Evolutionary conservation across 2,329 filamentous ascomycete genomes (phyloP).

Genomic region (Scolecobasidium constrictum): DNA sequence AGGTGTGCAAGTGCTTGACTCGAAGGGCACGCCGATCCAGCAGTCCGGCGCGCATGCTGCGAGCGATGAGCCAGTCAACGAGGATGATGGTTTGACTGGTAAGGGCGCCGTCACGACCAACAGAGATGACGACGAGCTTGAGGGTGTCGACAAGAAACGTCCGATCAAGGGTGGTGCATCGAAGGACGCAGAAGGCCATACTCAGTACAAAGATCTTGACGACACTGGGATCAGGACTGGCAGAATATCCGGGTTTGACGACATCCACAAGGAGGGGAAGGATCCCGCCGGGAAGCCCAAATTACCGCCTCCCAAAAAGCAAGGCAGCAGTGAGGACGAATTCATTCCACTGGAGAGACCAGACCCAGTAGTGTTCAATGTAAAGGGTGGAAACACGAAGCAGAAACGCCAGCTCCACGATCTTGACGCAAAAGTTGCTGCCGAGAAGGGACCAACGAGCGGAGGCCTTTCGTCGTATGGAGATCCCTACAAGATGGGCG

Average conservation of each 20-base stretch:
- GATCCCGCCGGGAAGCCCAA: not conserved
- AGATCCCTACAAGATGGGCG: not conserved
- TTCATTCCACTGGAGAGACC: slow-evolving; percentile 9
- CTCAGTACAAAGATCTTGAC: not conserved
- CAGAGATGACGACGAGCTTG: not conserved
- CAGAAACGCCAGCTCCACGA: not conserved
- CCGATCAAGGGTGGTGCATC: not conserved
- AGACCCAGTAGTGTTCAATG: not conserved
- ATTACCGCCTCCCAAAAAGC: not conserved
- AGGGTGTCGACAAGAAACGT: not conserved
- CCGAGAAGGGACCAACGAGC: not conserved
- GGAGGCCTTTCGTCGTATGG: not conserved
- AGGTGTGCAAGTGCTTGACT: slow-evolving; percentile 3
- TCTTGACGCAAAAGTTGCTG: not conserved
- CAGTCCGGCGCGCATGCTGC: not conserved
- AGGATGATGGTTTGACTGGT: not conserved
- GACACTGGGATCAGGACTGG: not conserved
- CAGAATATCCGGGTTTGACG: not conserved
- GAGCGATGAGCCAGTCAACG: not conserved
- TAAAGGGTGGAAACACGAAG: not conserved
- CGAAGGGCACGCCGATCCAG: slow-evolving; percentile 6
- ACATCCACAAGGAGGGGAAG: not conserved
- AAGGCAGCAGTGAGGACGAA: not conserved
- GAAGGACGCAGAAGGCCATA: not conserved
- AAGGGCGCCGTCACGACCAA: not conserved